Conservation (phyloP, 2,329 filamentous ascomycete genomes). For the Clonostachys solani region DNA sequence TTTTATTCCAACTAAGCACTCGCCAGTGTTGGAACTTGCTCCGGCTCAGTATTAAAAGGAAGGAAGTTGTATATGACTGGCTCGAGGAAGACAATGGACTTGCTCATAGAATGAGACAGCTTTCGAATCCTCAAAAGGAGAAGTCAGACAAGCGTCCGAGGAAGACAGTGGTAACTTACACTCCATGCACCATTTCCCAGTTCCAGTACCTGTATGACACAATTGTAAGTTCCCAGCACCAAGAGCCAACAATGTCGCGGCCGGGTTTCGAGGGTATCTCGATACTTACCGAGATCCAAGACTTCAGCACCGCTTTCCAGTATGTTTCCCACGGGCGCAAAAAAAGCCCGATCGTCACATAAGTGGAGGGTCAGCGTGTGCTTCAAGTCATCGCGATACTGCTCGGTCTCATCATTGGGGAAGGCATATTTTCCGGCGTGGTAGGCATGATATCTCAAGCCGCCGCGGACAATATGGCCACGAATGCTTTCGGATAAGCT, state of each 20-base stretch:
- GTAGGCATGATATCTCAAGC: conserved; percentile 33
- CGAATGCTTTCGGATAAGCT: conserved; percentile 37
- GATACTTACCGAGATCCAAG: conserved; percentile 38
- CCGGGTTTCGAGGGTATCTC: no score
- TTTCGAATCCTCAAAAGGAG: no score
- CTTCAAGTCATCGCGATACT: conserved; percentile 34
- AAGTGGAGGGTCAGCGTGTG: conserved; percentile 31
- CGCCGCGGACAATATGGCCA: conserved; percentile 34
- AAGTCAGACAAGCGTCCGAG: no score
- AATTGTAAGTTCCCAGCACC: conserved; percentile 1
- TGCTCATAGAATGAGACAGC: no score
- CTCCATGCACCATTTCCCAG: conserved; percentile 46
- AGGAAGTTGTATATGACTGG: no score
- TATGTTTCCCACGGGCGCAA: conserved; percentile 33
- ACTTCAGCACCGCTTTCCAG: conserved; percentile 34
- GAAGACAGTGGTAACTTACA: conserved; percentile 25
- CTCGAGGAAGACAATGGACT: no score
- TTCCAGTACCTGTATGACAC: conserved; percentile 36
- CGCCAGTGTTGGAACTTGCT: no score
- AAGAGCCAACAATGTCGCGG: no score
- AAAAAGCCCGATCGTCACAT: conserved; percentile 33
- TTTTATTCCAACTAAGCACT: no score
- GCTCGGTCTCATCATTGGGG: conserved; percentile 36
- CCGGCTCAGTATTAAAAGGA: no score
- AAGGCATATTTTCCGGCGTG: conserved; percentile 35